Base-by-base conservation (phyloP, 257 asterid species). In the Petunia axillaris region DNA sequence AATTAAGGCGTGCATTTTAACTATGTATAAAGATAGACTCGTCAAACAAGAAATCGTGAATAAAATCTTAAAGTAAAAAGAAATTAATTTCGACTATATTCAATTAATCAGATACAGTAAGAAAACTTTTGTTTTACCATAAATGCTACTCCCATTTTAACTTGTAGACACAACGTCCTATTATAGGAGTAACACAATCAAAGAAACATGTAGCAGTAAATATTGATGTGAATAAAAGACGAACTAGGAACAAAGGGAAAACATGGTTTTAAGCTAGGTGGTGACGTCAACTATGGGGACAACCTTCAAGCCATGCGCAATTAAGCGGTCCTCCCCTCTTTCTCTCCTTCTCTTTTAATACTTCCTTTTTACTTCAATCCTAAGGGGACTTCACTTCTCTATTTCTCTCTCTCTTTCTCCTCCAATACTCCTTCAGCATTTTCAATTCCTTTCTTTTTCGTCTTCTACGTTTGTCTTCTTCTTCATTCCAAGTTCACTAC, bases 241-340 rank as follows among this genome's bases (percentile, higher is more conserved):
- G 25, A 25, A 25, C 25, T 59, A 59, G 15, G 64, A 58, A 36
- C 15, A 53, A 57, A 52, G 53, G 16, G 6, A 6, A 2, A 11
- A 37, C 11, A 50, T 8, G 13, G 58, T 68, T 83, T 6, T 64
- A 66, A 84, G 85, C 64, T 79, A 78, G 76, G 79, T 60, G 83
- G 64, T 85, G 89, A 85, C 85, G 84, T 83, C 81, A 82, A 73
- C 82, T 80, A 88, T 89, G 93, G 93, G 92, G 93, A 88, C 93
- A 84, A 80, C 85, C 84, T 79, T 79, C 76, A 80, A 80, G 65
- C 93, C 93, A 91, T 89, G 95, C 95, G 92, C 91, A 91, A 87
- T 85, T 82, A 84, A 87, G 86, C 90, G 93, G 95, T 85, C 95
- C 93, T 80, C 83, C 38, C 64, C 40, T 7, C 14, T 25, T 35